These are phyloP conservation scores for Leccinellum luteum DNA, from an alignment of 768 basidiomycete genomes.

Conservation along the genomic window DNA sequence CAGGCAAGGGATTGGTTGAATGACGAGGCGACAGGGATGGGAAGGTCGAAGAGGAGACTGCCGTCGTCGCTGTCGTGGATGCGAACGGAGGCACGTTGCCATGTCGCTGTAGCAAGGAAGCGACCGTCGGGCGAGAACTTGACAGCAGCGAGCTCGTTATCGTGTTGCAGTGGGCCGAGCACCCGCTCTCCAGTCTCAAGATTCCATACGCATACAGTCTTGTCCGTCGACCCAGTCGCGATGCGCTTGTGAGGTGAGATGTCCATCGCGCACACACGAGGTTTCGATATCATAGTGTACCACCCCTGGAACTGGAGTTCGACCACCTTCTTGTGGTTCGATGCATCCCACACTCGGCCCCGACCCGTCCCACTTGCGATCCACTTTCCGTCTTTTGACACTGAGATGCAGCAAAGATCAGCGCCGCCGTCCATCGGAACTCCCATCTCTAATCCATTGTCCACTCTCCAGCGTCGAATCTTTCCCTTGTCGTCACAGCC, in stretches of 20 bases:
- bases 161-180: neutral
- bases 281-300: neutral
- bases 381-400: neutral
- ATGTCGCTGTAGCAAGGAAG: neutral
- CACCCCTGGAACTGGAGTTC: neutral
- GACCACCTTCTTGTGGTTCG: neutral
- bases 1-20: neutral
- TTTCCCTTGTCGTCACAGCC: neutral
- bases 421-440: neutral
- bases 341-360: neutral
- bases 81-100: neutral
- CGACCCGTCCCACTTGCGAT: neutral
- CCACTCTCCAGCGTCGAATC: neutral
- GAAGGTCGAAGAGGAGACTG: neutral
- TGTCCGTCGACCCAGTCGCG: neutral
- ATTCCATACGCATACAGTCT: neutral
- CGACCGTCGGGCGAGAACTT: neutral
- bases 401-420: neutral
- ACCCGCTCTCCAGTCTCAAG: neutral
- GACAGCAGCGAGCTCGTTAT: neutral
- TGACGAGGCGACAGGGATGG: neutral
- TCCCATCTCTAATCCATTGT: neutral
- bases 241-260: neutral
- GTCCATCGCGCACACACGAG: neutral
- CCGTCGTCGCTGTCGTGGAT: neutral